Evolutionary conservation across 371 early-diverging fungal species (phyloP).

Genomic region (Mucor sp.): DNA sequence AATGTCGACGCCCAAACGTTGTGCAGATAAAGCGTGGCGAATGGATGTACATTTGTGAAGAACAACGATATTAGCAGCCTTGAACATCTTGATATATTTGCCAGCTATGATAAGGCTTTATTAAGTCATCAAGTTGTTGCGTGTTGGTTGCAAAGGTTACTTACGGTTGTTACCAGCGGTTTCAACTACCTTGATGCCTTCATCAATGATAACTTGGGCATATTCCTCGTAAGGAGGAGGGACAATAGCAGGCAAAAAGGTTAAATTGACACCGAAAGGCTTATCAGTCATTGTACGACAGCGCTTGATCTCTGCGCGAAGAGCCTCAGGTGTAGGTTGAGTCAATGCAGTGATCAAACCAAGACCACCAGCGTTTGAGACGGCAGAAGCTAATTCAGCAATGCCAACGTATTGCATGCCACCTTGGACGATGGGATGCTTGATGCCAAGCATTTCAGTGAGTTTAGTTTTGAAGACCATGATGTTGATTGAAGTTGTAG

Average conservation of each 20-base stretch:
- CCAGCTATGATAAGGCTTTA: constrained; percentile 41
- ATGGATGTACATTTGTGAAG: constrained; percentile 83
- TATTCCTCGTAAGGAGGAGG: constrained; percentile 84
- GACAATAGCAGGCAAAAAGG: constrained; percentile 63
- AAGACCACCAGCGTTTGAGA: constrained; percentile 97
- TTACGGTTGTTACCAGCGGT: constrained; percentile 69
- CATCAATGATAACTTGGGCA: constrained; percentile 73
- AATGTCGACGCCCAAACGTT: constrained; percentile 63
- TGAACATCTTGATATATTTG: constrained; percentile 73
- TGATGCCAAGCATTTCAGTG: constrained; percentile 68
- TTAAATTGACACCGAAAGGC: constrained; percentile 82
- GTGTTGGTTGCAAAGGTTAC: constrained; percentile 15
- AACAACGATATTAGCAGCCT: constrained; percentile 70
- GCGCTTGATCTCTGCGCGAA: constrained; percentile 72
- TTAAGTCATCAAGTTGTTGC: background rate
- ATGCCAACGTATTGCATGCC: constrained; percentile 62
- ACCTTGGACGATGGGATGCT: constrained; percentile 67
- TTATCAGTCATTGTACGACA: constrained; percentile 76
- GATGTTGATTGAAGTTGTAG: background rate
- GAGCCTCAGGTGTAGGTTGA: constrained; percentile 83
- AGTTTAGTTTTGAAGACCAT: constrained; percentile 66
- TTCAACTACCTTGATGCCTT: constrained; percentile 82
- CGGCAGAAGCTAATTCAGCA: constrained; percentile 81
- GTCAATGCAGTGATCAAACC: constrained; percentile 90
- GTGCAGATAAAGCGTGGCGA: constrained; percentile 72